Evolutionary conservation across 352 stramenopile species (phyloP), one percentile per base, ranked within the genome.

Genomic region (Globisporangium sylvaticum): DNA sequence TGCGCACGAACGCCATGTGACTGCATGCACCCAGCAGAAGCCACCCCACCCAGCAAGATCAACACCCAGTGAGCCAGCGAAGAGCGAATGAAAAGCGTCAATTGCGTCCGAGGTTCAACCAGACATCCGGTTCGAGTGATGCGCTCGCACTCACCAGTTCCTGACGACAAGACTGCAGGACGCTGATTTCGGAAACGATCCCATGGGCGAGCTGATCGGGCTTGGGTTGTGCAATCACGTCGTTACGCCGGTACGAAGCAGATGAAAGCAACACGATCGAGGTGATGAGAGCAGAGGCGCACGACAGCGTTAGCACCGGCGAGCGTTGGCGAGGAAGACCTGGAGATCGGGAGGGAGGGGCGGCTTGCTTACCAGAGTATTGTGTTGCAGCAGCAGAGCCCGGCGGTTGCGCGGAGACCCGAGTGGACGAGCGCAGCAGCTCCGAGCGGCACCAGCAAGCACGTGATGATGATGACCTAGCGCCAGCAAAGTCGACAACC

Each of bases 311-410:
- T n/a, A 46, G 39, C 39, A 46, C n/a, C 4, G 9, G 39, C n/a
- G 39, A 4, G 4, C 15, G 12, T 42, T 18, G 34, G 34, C 12
- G 34, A 42, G 10, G 3, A 42, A 42, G 8, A 46, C 14, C 5
- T 4, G n/a, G 14, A 20, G 39, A 9, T 46, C 39, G 39, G 7
- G 39, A 20, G 39, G 15, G 14, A n/a, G 15, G 15, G 39, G 37
- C 1, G 1, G 31, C 18, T 22, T 18, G 56, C 60, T 55, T 58
- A 79, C 72, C 75, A 82, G 32, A 82, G 68, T 18, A 76, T 32
- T 2, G 53, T 46, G 55, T 66, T 72, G 58, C 75, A 82, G 64
- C 75, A 82, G 58, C 75, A 82, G 2, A 82, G 56, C n/a, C 60
- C 70, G 44, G 80, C 34, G 53, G 63, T 68, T 15, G 68, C 27